A percentile compares a stretch with the other conserved stretches of the same genome.
phyloP scores from a whole-genome alignment of 495 filamentous ascomycete species.

The Neurospora sp. region DNA sequence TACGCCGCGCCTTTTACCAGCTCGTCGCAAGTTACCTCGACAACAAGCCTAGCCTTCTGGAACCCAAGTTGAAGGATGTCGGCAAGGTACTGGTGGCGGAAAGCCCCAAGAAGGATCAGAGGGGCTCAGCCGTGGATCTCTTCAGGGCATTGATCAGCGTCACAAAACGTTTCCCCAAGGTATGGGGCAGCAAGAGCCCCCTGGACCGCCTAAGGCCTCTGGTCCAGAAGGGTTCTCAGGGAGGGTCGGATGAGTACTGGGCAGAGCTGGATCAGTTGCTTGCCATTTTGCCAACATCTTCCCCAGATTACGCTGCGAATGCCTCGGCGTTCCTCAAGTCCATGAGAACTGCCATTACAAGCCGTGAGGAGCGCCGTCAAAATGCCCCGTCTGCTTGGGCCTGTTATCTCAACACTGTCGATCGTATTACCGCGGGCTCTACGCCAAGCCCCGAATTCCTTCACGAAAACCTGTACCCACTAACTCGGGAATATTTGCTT shows the following conservation, averaged over 20 bases:
- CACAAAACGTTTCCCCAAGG: constrained; percentile 50
- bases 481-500: constrained; percentile 30
- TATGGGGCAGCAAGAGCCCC: constrained; percentile 61
- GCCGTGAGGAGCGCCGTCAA: constrained; percentile 59
- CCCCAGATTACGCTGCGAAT: constrained; percentile 36
- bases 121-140: constrained; percentile 61
- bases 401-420: constrained; percentile 53
- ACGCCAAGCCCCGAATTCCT: constrained; percentile 27
- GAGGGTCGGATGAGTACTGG: constrained; percentile 63
- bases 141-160: constrained; percentile 51
- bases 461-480: constrained; percentile 29
- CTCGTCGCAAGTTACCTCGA: constrained; percentile 52
- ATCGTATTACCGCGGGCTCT: constrained; percentile 38
- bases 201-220: constrained; percentile 57
- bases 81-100: constrained; percentile 59
- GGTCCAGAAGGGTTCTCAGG: constrained; percentile 75
- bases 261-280: constrained; percentile 50
- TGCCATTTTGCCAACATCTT: constrained; percentile 42
- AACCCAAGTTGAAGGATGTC: constrained; percentile 45
- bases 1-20: constrained; percentile 59
- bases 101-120: constrained; percentile 55
- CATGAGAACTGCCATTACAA: constrained; percentile 56
- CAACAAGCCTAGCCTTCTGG: constrained; percentile 41
- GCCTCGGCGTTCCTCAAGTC: constrained; percentile 50
- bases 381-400: constrained; percentile 61